Evolutionary conservation across 768 basidiomycete species (phyloP), one percentile per base, ranked within the genome.

Genomic region (Trametes maxima): DNA sequence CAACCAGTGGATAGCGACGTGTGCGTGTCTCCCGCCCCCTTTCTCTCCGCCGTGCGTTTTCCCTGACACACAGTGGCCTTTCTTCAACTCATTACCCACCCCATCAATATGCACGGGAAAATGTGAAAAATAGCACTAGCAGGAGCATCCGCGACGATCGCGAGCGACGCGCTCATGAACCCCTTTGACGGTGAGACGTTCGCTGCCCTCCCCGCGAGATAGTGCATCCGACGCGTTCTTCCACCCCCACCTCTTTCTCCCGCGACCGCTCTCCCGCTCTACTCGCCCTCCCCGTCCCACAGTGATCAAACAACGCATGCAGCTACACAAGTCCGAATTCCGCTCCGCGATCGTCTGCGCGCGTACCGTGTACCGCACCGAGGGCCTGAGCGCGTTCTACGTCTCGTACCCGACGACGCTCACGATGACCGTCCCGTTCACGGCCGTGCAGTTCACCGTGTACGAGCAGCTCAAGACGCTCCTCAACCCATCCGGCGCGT

Each of bases 221-320:
- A 46, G 37, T 49, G 64, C 64, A 61, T 59, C 59, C 59, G 56
- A 50, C 47, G 46, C 51, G 42, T 50, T 53, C 59, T 13, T 33
- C 58, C 39, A 48, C 57, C 52, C 50, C 59, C 64, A 62, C 56
- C 62, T 54, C 65, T 33, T 33, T 33, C 28, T 33, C 28, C 28
- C 28, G 28, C 28, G 28, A 33, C 28, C 28, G 28, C 28, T 8
- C 57, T 24, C 25, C 36, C 44, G n/a, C 24, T 28, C 56, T 35
- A 13, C 19, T 11, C 45, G n/a, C 46, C 39, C 39, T 33, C 22
- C 51, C 28, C 51, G 63, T 28, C 67, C n/a, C 65, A 52, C 73
- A 98, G 96, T 99, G 68, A 93, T 99, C 79, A 99, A 99, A 77
- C 97, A 99, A 79, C 87, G 97, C 53, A 98, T 99, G 97, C 97